Base-by-base conservation (phyloP, 2,329 filamentous ascomycete genomes). In the Graphiopsis chlorocephala region DNA sequence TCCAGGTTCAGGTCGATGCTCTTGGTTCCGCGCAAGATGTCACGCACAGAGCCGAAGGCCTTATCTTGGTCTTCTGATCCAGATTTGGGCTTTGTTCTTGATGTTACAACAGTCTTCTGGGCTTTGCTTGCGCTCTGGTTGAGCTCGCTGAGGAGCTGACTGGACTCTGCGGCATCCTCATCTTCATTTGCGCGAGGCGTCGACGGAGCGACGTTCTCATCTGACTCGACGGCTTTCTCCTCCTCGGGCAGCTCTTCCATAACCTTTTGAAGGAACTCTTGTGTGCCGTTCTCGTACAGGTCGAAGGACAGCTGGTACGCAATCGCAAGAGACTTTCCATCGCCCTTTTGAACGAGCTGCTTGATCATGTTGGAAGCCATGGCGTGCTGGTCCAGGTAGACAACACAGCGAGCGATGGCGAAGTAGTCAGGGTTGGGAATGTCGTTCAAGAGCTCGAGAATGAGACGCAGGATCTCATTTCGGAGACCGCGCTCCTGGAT, bases 231-330 rank as follows among this genome's bases (percentile, higher is more conserved):
- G 10, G 56, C 64, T n/a, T 84, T 80, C 29, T 84, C 81, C 15
- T 76, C 74, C 35, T 81, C 79, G 0, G 93, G 91, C 33, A 98
- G 82, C 53, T 91, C 88, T 65, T 91, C 87, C 73, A 94, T 89
- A 52, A 99, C 91, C 79, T 95, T 97, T 70, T 89, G 88, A 26
- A 99, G 80, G 72, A 99, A 99, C 76, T 98, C 95, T 73, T 99
- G 95, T 0, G 95, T 98, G 70, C 95, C 95, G 74, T 99, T 99
- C 80, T 99, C 95, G 78, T 97, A 98, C 6, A 99, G 84, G 74
- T 99, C 95, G 73, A 99, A 99, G 1, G 94, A 95, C 64, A 99
- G 96, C 77, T 99, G 95, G 77, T 98, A 99, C 20, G 95, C 95
- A 58, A 92, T 90, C 23, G 93, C 91, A 17, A 92, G 86, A 0